phyloP scores from a whole-genome alignment of 306 rosid species.

The cucumber (Cucumis sativus) region DNA sequence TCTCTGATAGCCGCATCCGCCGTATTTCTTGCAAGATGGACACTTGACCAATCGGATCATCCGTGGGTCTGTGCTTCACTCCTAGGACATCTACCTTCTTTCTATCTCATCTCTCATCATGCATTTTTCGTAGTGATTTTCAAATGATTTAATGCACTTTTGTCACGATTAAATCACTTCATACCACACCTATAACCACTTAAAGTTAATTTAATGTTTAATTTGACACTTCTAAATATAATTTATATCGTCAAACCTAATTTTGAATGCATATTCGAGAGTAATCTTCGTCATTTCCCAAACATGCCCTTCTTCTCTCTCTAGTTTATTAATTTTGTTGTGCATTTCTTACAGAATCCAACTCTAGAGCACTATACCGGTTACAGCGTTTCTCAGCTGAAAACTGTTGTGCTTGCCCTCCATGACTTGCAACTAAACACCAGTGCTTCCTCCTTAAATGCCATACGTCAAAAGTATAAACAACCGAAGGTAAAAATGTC shows the following conservation, averaged over 20 bases:
- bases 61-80: constrained; percentile 50
- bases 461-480: constrained; percentile 64
- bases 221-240: no score
- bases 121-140: no score
- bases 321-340: not conserved
- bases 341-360: constrained; percentile 40
- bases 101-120: not conserved
- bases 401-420: constrained; percentile 54
- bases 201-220: no score
- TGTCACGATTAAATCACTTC: no score
- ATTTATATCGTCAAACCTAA: no score
- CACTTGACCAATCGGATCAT: constrained; percentile 53
- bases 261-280: no score
- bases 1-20: constrained; percentile 84
- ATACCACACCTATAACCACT: no score
- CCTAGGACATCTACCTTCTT: not conserved
- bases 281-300: no score
- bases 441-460: constrained; percentile 40
- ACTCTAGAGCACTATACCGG: constrained; percentile 69
- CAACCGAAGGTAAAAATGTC: constrained; percentile 44
- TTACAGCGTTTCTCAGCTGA: constrained; percentile 54
- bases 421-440: constrained; percentile 55
- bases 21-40: constrained; percentile 94
- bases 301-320: not conserved
- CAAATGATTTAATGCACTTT: no score